Conservation (phyloP, 1,139 yeast genomes). For the Pichia sp. region DNA sequence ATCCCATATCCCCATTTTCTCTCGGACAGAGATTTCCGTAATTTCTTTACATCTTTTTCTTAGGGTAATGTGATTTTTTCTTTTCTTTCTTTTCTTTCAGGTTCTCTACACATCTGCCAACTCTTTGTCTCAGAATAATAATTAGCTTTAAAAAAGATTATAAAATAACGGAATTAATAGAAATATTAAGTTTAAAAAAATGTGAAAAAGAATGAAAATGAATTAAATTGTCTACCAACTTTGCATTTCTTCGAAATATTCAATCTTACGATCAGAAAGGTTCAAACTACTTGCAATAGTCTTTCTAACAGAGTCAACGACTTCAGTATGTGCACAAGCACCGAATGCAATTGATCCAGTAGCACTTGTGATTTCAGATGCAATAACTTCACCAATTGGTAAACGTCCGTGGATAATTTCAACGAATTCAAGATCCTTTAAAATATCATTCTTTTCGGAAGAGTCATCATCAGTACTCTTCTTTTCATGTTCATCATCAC, state of each 20-base stretch:
- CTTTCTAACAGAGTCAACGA: constrained; percentile 49
- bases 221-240: constrained; percentile 24
- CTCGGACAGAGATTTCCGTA: no score
- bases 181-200: no score
- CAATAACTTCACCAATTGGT: constrained; percentile 38
- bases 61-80: no score
- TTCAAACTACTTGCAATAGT: constrained; percentile 27
- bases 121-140: no score
- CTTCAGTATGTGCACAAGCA: constrained; percentile 48
- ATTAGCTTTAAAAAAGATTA: no score
- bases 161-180: no score
- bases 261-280: constrained; percentile 19
- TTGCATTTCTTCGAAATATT: constrained; percentile 34
- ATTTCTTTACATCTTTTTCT: no score
- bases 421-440: constrained; percentile 33
- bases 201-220: not conserved
- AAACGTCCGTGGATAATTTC: constrained; percentile 50
- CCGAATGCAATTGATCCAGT: constrained; percentile 44
- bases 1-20: no score
- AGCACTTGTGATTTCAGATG: constrained; percentile 37
- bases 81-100: no score
- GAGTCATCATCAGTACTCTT: not conserved
- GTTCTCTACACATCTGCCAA: no score
- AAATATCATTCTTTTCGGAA: not conserved
- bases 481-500: constrained; percentile 12